A percentile compares a stretch with the other conserved stretches of the same genome.
These are phyloP conservation scores for Magnusiomyces suaveolens DNA, from an alignment of 1,139 yeast genomes.

Conservation along the genomic window DNA sequence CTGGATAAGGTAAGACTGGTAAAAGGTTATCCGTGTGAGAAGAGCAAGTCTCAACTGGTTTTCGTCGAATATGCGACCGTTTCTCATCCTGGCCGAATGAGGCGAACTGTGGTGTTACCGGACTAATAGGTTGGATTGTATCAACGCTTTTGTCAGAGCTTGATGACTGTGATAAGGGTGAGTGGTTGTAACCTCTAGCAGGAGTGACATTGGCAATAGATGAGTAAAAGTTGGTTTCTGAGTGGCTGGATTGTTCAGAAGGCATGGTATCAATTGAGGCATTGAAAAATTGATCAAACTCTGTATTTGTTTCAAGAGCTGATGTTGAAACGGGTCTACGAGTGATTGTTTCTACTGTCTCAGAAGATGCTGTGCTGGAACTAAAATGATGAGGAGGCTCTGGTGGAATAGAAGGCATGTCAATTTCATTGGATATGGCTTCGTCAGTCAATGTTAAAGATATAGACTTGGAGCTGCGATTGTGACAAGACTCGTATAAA, in stretches of 20 bases:
- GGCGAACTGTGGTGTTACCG: neutral
- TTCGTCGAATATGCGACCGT: neutral
- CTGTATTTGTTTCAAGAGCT: constrained; percentile 8
- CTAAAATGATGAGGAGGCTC: constrained; percentile 6
- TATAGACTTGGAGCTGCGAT: constrained; percentile 2
- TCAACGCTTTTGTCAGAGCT: constrained; percentile 4
- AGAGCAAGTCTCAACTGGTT: neutral
- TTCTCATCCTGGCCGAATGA: neutral
- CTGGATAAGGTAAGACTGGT: constrained; percentile 20
- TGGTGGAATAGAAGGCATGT: constrained; percentile 12
- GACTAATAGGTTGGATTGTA: neutral
- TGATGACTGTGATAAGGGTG: constrained; percentile 11
- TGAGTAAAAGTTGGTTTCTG: neutral
- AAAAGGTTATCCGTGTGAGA: constrained; percentile 2
- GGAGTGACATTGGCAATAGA: neutral
- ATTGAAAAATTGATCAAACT: constrained; percentile 11
- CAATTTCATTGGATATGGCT: constrained; percentile 7
- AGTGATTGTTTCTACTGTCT: neutral
- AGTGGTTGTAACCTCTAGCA: neutral
- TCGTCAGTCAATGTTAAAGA: constrained; percentile 7
- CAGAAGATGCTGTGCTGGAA: neutral
- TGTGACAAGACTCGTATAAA: neutral
- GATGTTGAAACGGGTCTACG: neutral
- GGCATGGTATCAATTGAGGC: neutral
- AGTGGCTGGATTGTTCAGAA: neutral